These are phyloP conservation scores for Ramaria sp. DNA, from an alignment of 768 basidiomycete genomes.

Conservation along the genomic window DNA sequence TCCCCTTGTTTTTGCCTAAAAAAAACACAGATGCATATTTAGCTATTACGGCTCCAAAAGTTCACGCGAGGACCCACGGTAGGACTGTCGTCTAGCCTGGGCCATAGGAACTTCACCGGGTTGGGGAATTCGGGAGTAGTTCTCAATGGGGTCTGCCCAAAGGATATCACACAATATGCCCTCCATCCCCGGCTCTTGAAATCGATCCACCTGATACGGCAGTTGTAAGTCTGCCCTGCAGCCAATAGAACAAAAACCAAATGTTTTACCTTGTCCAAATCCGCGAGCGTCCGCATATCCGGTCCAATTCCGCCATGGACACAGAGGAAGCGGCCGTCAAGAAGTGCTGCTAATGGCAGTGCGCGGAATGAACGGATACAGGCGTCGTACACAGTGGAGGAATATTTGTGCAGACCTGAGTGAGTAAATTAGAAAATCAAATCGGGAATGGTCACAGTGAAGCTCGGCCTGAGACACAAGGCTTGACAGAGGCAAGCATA, in stretches of 20 bases:
- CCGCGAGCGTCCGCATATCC: constrained; percentile 66
- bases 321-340: constrained; percentile 94
- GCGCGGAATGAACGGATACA: constrained; percentile 86
- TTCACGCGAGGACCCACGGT: neutral
- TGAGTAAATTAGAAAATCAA: too few relatives aligned
- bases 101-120: neutral
- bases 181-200: constrained; percentile 85
- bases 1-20: constrained; percentile 49
- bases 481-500: too few relatives aligned
- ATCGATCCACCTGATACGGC: constrained; percentile 65
- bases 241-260: neutral
- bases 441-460: too few relatives aligned
- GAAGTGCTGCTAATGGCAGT: constrained; percentile 81
- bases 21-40: neutral
- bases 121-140: constrained; percentile 33
- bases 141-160: constrained; percentile 90
- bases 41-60: neutral
- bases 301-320: constrained; percentile 96
- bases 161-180: constrained; percentile 91
- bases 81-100: neutral
- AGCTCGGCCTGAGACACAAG: too few relatives aligned
- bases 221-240: neutral
- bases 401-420: constrained; percentile 85
- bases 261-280: constrained; percentile 50
- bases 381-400: constrained; percentile 74